Base-by-base conservation (phyloP, 2,329 filamentous ascomycete genomes). In the Diplodia scrobiculata region DNA sequence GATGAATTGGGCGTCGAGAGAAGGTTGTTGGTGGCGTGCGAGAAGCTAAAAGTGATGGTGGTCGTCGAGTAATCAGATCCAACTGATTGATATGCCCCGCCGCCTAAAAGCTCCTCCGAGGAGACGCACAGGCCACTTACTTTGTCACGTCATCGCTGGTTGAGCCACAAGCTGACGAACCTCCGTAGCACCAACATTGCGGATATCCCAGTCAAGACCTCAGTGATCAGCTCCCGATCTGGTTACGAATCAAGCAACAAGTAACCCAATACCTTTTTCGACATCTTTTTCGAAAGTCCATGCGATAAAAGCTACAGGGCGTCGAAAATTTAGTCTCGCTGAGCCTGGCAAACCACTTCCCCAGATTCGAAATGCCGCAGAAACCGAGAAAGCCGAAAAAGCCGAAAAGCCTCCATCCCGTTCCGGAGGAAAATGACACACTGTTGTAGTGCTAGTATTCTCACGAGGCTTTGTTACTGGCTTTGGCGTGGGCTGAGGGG, bases 11-110 rank as follows among this genome's bases (percentile, higher is more conserved):
- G 27, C 34, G 58, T 50, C n/a, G 29, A 50, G 58, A 14, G 34
- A 47, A 36, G 45, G n/a, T 27, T 38, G 5, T 13, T 7, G 45
- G 58, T 62, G 45, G 58, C 58, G 58, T 62, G 58, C 58, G 48
- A 50, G 34, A 62, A 17, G 29, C 11, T 62, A 50, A 62, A 62
- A 50, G 41, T 62, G 58, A 62, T 13, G 41, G 41, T 47, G 25
- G 58, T 50, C 45, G 58, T 25, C 11, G 29, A 62, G 45, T 62
- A 62, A 62, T 62, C 58, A 50, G 58, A 62, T 62, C 45, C 27
- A 62, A 50, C 38, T 62, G 58, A 62, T 62, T 50, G 45, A 50
- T 50, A 62, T 50, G 58, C 58, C 58, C 58, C 58, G 58, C 58
- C 58, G 27, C 58, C 58, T 45, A 62, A 62, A 62, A 62, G 58